Base-by-base conservation (phyloP, 306 rosid species). In the Quercus glauca region DNA sequence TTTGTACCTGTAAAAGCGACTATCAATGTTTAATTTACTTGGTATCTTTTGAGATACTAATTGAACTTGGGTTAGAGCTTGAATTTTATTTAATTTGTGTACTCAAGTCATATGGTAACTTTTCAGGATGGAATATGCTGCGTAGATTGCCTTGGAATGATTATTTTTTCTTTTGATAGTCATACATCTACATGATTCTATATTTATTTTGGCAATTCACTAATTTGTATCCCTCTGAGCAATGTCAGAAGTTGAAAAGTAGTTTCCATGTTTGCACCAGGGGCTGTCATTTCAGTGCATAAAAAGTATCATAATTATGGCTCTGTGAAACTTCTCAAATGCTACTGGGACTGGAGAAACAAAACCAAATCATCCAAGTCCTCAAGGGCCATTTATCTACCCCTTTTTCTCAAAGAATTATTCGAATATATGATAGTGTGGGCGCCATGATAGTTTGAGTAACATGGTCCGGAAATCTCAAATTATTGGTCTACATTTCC, bases 1-100 rank as follows among this genome's bases (percentile, higher is more conserved):
- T 87, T 81, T 85, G 86, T 89, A 83, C 83, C 73, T 77, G 79
- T 81, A 81, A 81, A 75, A 78, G 71, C 73, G 55, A 74, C 71
- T 65, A 73, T 64, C 59, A 33, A 74, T 51, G 45, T 85, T 73
- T 21, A 35, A 20, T 68, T 49, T 69, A 55, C 55, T 61, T 81
- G 55, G 69, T 74, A 75, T 78, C 61, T 85, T 75, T 55, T 33
- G 26, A 74, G 83, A 69, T 80, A 60, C 74, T 55, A 61, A 70
- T 81, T 81, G 55, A 86, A 68, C 55, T 74, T 57, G 37, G 11
- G 73, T 63, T 73, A 26, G 17, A 51, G 69, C 61, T 76, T 87
- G 69, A 85, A 78, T 73, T 58, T 37, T 78, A 14, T 73, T 58
- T 37, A 78, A 14, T 73, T 29, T 76, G 73, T 49, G 55, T 73